Base-by-base conservation (phyloP, 2,329 filamentous ascomycete species). In the Cytospora piceicola region DNA sequence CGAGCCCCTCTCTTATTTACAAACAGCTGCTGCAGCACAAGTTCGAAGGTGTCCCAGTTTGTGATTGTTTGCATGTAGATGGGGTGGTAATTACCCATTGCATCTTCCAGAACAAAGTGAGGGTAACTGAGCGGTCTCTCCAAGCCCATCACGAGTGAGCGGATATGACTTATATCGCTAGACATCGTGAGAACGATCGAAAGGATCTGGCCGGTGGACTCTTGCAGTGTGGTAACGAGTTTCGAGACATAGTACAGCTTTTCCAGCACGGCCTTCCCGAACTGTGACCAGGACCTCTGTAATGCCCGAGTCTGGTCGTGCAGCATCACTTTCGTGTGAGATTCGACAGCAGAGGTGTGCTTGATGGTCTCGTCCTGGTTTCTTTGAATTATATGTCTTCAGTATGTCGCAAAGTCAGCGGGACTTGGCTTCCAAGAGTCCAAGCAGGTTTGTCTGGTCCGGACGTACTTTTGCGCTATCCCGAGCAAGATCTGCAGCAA, bases 101-200 rank as follows among this genome's bases (percentile, higher is more conserved):
- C 58, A 14, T 60, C 58, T 20, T 59, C 42, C n/a, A 52, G 42
- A 34, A 60, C 14, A 11, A 60, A 60, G 20, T 51, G 42, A 20
- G 46, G 27, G 14, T 51, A 42, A 2, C 29, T 29, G 11, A 53
- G 22, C 14, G 58, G 32, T 51, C 49, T 8, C 12, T 60, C 42
- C 8, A 60, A 11, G 15, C 22, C 20, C 58, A 60, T 60, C 15
- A 60, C 12, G 29, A 60, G 17, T 4, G 42, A 52, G 17, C 30
- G 58, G 6, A 60, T 30, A 15, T 60, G 30, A 27, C 27, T 49
- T 36, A 52, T 6, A 7, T 49, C 42, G 20, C 42, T 52, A 14
- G 42, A 60, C 29, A 60, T 52, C 29, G 46, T 29, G 17, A 52
- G 20, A 1, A 52, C 29, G 3, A 52, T 15, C n/a, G 58, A 60